Evolutionary conservation across 306 rosid species (phyloP).

Genomic region (Cercis canadensis): DNA sequence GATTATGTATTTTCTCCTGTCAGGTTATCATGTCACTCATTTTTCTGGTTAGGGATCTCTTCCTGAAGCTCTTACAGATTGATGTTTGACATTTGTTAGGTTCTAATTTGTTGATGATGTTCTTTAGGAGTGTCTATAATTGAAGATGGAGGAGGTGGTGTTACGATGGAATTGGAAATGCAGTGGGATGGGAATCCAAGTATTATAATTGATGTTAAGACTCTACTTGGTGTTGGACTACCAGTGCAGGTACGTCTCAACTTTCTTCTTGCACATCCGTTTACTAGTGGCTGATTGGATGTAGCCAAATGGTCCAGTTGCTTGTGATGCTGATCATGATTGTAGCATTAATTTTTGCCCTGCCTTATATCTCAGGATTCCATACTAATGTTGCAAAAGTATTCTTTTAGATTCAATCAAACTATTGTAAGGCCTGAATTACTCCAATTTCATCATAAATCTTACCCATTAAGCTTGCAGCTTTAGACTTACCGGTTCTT

Average conservation of each 20-base stretch:
- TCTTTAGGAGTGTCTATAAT: constrained; percentile 77
- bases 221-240: constrained; percentile 77
- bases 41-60: constrained; percentile 7
- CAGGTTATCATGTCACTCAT: not conserved
- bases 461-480: no score
- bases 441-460: no score
- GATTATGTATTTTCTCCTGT: not conserved
- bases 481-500: no score
- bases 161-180: constrained; percentile 94
- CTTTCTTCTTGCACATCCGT: constrained; percentile 14
- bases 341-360: not conserved
- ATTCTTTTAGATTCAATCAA: constrained; percentile 28
- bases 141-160: constrained; percentile 74
- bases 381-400: constrained; percentile 25
- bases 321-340: not conserved
- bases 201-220: constrained; percentile 82
- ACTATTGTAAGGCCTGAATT: constrained; percentile 28
- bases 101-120: constrained; percentile 42
- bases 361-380: constrained; percentile 2
- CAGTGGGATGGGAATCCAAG: constrained; percentile 99
- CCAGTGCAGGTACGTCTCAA: constrained; percentile 81
- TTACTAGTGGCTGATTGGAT: constrained; percentile 22
- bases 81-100: constrained; percentile 21
- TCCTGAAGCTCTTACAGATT: constrained; percentile 16
- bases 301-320: constrained; percentile 8